Evolutionary conservation across 164 flowering plant species (phyloP), one percentile per base, ranked within the genome.

Genomic region (Paratinospora sagittata): DNA sequence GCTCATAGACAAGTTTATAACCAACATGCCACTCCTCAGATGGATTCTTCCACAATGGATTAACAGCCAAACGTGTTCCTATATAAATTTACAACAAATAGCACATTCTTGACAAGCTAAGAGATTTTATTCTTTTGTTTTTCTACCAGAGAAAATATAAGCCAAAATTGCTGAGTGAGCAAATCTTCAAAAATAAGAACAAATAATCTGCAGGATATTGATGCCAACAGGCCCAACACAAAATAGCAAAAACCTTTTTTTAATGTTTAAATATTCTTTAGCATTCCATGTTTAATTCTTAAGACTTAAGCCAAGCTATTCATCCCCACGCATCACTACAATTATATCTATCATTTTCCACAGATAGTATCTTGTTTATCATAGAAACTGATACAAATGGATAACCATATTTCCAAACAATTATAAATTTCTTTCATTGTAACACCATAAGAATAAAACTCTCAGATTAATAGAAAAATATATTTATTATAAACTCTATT

Each of bases 21-120:
- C 99, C 99, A 67, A 95, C 93, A 74, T 82, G 99, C 99, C 99
- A 95, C 72, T 89, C 90, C 69, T 96, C 97, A 74, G 94, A 80
- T 67, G 99, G 97, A 72, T 95, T 95, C 71, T 83, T 86, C 99
- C 99, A 95, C 30, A 88, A 82, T 27, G 93, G 72, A 78, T 90
- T 92, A 55, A 92, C 79, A 76, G 75, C 73, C 73, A 95, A 75
- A 68, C 77, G 66, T 21, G 86, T 81, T 67, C 98, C 98, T 94
- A 66, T 43, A 41, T 19, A 24, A 70, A 39, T 36, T 36, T 23
- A 47, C 21, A 33, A 13, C 17, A 47, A 19, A 16, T 30, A 17
- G 19, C 2, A 66, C 8, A 23, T 4, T 23, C 33, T 21, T 47
- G 21, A 17, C 14, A 14, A 14, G 60, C 60, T 52, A 17, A 52